Evolutionary conservation across 2,329 filamentous ascomycete genomes (phyloP), one percentile per base, ranked within the genome.

Genomic region (Daldinia sp.): DNA sequence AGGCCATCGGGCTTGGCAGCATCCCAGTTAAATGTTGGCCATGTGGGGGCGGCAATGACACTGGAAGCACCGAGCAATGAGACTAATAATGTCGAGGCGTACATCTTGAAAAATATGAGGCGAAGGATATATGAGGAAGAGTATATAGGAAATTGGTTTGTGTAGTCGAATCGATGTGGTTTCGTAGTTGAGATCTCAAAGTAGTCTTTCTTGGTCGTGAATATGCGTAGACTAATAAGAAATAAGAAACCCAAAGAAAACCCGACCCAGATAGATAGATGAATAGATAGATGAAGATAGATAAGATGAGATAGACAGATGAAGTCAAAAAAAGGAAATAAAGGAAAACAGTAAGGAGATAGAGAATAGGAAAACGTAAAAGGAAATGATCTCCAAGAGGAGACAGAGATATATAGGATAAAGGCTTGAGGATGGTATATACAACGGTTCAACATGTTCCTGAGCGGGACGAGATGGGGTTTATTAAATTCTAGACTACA

Each of bases 11-110:
- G 79, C 51, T 80, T 77, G 63, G 77, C 77, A 35, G 82, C 75
- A 61, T 80, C 76, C 72, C 80, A 68, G 70, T 82, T 82, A 70
- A 85, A 75, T 10, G 80, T 75, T 9, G 86, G 86, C 71, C 83
- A 85, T 54, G 82, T 79, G 7, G 82, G 83, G 35, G 85, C 84
- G 60, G 82, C 82, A 46, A 74, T 63, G 63, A 80, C 74, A 73
- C 81, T 80, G 60, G 83, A 76, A 65, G 82, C 82, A 78, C 81
- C 80, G 71, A 87, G 79, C 67, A 83, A 80, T 57, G 85, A 82
- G 39, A 82, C 72, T 55, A 87, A 70, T 72, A 86, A 73, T 71
- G 82, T 78, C 69, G 84, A 84, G 73, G 81, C 79, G 74, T 82
- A 83, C 88, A 90, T 90, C 56, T 76, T 82, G 76, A 65, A 60